Base-by-base conservation (phyloP, 768 basidiomycete species). In the Suillus subaureus region DNA sequence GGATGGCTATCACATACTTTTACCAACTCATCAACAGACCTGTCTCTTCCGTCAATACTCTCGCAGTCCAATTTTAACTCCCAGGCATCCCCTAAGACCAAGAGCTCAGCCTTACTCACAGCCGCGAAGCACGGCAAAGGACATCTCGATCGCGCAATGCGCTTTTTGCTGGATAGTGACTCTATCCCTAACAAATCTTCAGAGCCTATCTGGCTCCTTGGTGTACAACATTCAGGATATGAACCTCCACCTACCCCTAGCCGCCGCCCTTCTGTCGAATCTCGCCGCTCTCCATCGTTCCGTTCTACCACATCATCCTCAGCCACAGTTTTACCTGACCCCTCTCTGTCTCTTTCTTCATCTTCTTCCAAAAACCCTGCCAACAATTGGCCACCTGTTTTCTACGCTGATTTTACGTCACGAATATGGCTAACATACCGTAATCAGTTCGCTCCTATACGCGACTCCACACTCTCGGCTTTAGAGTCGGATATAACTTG, bases 361-460 rank as follows among this genome's bases (percentile, higher is more conserved):
- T 69, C 77, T 0, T 74, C 81, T 6, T 60, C 64, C 58, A 75
- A 77, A 66, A 68, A 75, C 43, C 70, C 73, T 15, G 74, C 74
- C 0, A 77, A 72, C 16, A 80, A 85, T 71, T 94, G 93, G 93
- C 92, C 93, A 0, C 85, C 89, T 9, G 84, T 85, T 42, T 97
- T 97, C 74, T 95, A 96, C 72, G 82, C 85, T 15, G 96, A 98
- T 78, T 98, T 97, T 75, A 89, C 89, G 0, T 93, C 93, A 1
- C 83, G 91, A 7, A 82, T 97, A 61, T 97, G 94, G 91, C 84
- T 96, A 52, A 97, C 96, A 0, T 99, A 99, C 78, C 92, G 96
- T 28, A 89, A 89, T 2, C 90, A 94, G 47, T 97, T 96, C 68
- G 70, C 86, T 0, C 90, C 94, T 3, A 96, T 99, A 70, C 82